A percentile compares a stretch with the other conserved stretches of the same genome.
phyloP scores from a whole-genome alignment of 805 yeast species.

The Monosporozyma aerobia region DNA sequence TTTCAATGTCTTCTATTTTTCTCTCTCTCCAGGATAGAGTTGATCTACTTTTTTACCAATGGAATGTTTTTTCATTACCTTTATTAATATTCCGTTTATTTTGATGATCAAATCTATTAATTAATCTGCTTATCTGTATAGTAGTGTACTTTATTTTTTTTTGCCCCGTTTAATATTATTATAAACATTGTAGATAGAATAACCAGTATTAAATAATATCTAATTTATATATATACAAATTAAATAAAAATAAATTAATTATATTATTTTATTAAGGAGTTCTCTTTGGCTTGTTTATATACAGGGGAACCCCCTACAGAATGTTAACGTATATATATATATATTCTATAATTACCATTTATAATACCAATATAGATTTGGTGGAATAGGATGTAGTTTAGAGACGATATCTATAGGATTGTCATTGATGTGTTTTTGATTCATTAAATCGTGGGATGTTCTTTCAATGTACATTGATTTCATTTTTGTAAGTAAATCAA shows the following conservation, averaged over 20 bases:
- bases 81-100: conserved; percentile 1
- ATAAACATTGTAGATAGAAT: conserved; percentile 13
- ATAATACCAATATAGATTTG: conserved; percentile 27
- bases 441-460: conserved; percentile 17
- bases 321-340: neutral
- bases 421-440: conserved; percentile 12
- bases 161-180: conserved; percentile 4
- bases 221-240: neutral
- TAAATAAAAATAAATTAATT: neutral
- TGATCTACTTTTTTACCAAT: neutral
- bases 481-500: conserved; percentile 17
- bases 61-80: neutral
- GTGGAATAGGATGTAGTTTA: conserved; percentile 10
- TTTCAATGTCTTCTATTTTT: neutral
- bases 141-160: neutral
- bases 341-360: conserved; percentile 13
- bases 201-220: conserved; percentile 5
- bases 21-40: neutral
- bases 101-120: neutral
- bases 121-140: neutral
- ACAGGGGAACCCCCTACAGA: neutral
- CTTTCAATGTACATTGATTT: conserved; percentile 20
- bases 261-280: neutral
- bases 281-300: neutral
- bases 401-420: conserved; percentile 16